Percentiles rank a stretch among this genome's conserved stretches.
phyloP scores from a whole-genome alignment of 805 yeast genomes.

The Wickerhamiella kazuoi region DNA sequence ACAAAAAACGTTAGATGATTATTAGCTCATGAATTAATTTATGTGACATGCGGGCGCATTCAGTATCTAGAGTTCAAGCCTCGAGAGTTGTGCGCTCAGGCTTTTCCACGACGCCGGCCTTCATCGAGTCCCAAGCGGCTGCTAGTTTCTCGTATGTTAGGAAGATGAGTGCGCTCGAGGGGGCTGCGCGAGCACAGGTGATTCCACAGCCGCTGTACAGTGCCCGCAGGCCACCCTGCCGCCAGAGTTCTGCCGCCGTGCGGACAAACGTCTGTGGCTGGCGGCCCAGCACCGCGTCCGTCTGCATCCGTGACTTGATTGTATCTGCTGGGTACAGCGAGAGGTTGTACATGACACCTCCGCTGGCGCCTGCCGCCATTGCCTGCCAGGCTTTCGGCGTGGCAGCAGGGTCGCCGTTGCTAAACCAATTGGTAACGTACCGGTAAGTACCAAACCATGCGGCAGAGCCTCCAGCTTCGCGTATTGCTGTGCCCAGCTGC shows the following conservation, averaged over 20 bases:
- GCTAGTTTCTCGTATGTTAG: conserved; percentile 43
- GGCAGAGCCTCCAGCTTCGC: conserved; percentile 83
- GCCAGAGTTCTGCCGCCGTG: conserved; percentile 27
- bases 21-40: too few species aligned
- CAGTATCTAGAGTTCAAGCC: too few species aligned
- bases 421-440: conserved; percentile 19
- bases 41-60: too few species aligned
- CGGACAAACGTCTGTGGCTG: conserved; percentile 20
- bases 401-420: conserved; percentile 7
- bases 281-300: conserved; percentile 27
- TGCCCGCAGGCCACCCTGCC: conserved; percentile 44
- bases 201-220: conserved; percentile 76
- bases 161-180: conserved; percentile 80
- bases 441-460: conserved; percentile 92
- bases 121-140: conserved; percentile 1
- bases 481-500: conserved; percentile 55
- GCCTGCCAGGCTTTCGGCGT: conserved; percentile 26
- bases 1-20: too few species aligned
- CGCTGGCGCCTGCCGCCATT: conserved; percentile 64
- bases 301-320: conserved; percentile 72
- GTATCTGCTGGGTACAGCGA: conserved; percentile 83
- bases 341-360: conserved; percentile 68
- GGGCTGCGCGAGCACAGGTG: conserved; percentile 64
- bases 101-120: not conserved
- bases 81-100: not conserved